These are phyloP conservation scores for Fusarium sp. DNA, from an alignment of 2,329 filamentous ascomycete species.

Conservation along the genomic window DNA sequence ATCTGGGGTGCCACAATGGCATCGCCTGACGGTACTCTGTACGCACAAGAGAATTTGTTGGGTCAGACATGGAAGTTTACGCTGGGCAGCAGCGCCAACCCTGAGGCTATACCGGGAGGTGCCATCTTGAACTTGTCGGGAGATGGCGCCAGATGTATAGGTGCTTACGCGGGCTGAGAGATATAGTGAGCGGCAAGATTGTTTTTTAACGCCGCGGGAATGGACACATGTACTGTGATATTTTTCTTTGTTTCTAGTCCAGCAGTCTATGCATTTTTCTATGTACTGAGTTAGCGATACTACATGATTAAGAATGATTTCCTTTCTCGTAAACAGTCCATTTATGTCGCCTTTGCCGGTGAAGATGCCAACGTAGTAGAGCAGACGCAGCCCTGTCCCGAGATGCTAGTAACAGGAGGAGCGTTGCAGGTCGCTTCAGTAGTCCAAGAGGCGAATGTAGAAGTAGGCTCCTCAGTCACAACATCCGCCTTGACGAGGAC, in stretches of 20 bases:
- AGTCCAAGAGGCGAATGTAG: conserved; percentile 54
- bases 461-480: conserved; percentile 47
- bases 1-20: conserved; percentile 22
- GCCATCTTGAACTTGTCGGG: conserved; percentile 18
- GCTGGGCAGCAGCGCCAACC: background rate
- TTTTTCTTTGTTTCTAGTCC: conserved; percentile 26
- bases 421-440: conserved; percentile 60
- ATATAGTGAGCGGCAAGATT: conserved; percentile 36
- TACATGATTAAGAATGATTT: conserved; percentile 24
- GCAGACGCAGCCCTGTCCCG: conserved; percentile 60
- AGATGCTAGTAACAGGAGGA: conserved; percentile 61
- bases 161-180: background rate
- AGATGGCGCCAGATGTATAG: conserved; percentile 37
- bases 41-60: conserved; percentile 17
- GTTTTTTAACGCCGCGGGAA: conserved; percentile 20
- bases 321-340: background rate
- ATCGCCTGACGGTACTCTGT: background rate
- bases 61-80: conserved; percentile 35
- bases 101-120: background rate
- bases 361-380: conserved; percentile 41
- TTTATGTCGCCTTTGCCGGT: conserved; percentile 33
- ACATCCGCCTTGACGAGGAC: conserved; percentile 74
- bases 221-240: conserved; percentile 19
- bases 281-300: conserved; percentile 27
- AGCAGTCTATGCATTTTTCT: conserved; percentile 21